A percentile compares a stretch with the other conserved stretches of the same genome.
Conservation (phyloP, 306 rosid genomes). For the Pyrus communis region DNA sequence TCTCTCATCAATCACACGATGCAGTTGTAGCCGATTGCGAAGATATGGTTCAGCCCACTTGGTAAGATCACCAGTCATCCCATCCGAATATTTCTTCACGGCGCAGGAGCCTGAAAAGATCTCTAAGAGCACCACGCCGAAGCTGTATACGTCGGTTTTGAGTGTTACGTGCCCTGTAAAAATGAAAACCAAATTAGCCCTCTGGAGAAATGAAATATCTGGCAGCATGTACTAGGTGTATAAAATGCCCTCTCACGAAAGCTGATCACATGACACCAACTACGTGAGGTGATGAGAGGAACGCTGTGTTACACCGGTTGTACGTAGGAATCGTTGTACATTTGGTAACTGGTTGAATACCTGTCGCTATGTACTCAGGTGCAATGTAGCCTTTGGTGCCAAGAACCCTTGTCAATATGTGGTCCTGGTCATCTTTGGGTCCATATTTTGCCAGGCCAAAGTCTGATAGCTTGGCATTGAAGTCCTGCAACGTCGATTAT, state of each 20-base stretch:
- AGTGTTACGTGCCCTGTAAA: slow-evolving; percentile 36
- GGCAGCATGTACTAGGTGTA: not conserved
- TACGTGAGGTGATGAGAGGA: not conserved
- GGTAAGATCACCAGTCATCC: slow-evolving; percentile 22
- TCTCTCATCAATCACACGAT: slow-evolving; percentile 19
- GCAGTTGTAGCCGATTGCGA: slow-evolving; percentile 6
- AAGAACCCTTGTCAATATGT: slow-evolving; percentile 27
- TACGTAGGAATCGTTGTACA: not conserved
- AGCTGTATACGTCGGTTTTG: slow-evolving; percentile 39
- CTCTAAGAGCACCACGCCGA: slow-evolving; percentile 45
- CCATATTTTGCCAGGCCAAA: slow-evolving; percentile 44
- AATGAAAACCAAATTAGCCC: not conserved
- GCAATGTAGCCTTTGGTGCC: slow-evolving; percentile 49
- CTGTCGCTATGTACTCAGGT: slow-evolving; percentile 33
- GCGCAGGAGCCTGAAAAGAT: slow-evolving; percentile 28
- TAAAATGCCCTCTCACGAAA: not conserved
- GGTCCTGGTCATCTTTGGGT: slow-evolving; percentile 27
- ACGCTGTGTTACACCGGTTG: not conserved
- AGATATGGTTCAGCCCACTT: slow-evolving; percentile 28
- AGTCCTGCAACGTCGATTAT: slow-evolving; percentile 16
- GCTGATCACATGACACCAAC: not conserved
- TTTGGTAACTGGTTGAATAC: slow-evolving; percentile 2
- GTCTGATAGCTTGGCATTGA: slow-evolving; percentile 38
- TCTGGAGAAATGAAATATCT: not conserved
- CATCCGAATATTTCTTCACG: slow-evolving; percentile 25